Conservation (phyloP, 371 early-diverging fungal genomes). For the Mucor racemosus region DNA sequence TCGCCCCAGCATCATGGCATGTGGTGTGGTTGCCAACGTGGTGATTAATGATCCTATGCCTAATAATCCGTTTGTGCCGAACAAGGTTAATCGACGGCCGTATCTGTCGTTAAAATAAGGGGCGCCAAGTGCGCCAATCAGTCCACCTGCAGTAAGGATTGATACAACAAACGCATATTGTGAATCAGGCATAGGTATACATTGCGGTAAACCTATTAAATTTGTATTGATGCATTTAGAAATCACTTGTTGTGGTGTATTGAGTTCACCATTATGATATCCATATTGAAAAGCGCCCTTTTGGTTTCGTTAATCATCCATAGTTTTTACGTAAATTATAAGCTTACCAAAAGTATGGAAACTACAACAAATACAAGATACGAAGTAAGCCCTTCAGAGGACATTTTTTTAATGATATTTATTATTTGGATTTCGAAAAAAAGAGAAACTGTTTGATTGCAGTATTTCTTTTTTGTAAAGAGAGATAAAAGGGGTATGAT, state of each 20-base stretch:
- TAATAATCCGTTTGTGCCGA: slow-evolving; percentile 68
- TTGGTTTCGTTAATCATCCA: not conserved
- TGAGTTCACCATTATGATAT: slow-evolving; percentile 83
- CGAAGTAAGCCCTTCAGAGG: slow-evolving; percentile 26
- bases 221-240: slow-evolving; percentile 53
- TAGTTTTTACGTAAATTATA: not conserved
- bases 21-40: slow-evolving; percentile 57
- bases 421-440: not conserved
- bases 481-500: not conserved
- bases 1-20: slow-evolving; percentile 72
- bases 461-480: not conserved
- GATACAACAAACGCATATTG: slow-evolving; percentile 75
- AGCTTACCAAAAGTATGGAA: slow-evolving; percentile 44
- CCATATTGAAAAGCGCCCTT: slow-evolving; percentile 80
- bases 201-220: slow-evolving; percentile 57
- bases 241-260: slow-evolving; percentile 76
- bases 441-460: not conserved
- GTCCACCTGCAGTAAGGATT: slow-evolving; percentile 79
- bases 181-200: slow-evolving; percentile 83
- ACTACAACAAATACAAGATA: slow-evolving; percentile 49
- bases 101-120: slow-evolving; percentile 70
- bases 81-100: slow-evolving; percentile 76
- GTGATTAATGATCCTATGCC: slow-evolving; percentile 70
- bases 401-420: slow-evolving; percentile 7
- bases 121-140: slow-evolving; percentile 80